A percentile compares a stretch with the other conserved stretches of the same genome.
phyloP scores from a whole-genome alignment of 163 green algal species.

The Chloromonas sp. region DNA sequence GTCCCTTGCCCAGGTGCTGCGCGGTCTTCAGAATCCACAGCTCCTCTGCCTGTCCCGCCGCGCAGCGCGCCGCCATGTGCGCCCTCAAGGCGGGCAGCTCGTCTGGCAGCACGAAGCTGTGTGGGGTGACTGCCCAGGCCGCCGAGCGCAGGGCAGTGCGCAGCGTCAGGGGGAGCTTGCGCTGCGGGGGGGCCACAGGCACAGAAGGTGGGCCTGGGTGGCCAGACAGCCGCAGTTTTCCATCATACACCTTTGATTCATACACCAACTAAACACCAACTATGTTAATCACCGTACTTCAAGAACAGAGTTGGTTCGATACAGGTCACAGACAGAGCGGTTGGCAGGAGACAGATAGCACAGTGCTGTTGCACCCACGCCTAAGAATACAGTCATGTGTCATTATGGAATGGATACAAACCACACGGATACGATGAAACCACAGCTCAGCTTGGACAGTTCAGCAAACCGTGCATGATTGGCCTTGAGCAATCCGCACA shows the following conservation, averaged over 20 bases:
- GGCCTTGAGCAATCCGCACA: no score
- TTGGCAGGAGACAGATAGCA: no score
- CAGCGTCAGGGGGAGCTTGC: constrained; percentile 50
- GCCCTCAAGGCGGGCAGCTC: constrained; percentile 32
- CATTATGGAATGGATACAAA: no score
- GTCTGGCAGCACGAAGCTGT: constrained; percentile 49
- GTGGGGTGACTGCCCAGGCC: constrained; percentile 40
- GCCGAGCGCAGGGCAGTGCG: constrained; percentile 26
- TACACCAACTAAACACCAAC: background rate
- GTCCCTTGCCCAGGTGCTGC: constrained; percentile 67
- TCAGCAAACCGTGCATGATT: no score
- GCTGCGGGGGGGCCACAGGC: constrained; percentile 15
- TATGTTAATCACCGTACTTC: background rate
- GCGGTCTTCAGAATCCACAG: constrained; percentile 78
- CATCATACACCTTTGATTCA: background rate
- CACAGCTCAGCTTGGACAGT: no score
- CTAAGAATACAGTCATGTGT: no score
- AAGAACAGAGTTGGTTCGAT: background rate
- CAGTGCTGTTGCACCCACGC: no score
- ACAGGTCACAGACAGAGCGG: no score
- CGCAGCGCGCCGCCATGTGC: background rate
- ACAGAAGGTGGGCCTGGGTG: background rate
- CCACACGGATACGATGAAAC: no score
- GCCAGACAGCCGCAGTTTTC: background rate
- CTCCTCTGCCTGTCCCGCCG: constrained; percentile 4